Conservation (phyloP, 306 rosid genomes). For the Castanopsis chinensis region DNA sequence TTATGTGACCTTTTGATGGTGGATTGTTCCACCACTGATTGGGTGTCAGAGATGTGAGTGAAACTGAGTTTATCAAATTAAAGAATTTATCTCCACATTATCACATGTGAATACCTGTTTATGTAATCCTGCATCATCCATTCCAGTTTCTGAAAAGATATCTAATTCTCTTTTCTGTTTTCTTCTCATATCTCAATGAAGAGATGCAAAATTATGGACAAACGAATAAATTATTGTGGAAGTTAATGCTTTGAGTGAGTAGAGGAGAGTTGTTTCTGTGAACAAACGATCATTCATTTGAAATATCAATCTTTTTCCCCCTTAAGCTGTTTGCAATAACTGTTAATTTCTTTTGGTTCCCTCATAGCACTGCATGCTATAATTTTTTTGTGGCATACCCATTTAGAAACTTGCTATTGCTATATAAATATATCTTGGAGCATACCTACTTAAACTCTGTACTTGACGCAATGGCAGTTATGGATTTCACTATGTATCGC, state of each 20-base stretch:
- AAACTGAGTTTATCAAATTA: too few relatives aligned
- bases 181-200: too few relatives aligned
- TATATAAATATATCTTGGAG: neutral
- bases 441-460: constrained; percentile 15
- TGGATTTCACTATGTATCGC: constrained; percentile 68
- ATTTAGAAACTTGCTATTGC: neutral
- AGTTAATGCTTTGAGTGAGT: neutral
- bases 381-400: neutral
- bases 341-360: neutral
- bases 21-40: too few relatives aligned
- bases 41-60: too few relatives aligned
- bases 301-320: neutral
- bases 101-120: too few relatives aligned
- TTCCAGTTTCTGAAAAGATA: too few relatives aligned
- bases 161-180: too few relatives aligned
- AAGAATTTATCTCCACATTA: too few relatives aligned
- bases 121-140: too few relatives aligned
- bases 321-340: neutral
- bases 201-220: too few relatives aligned
- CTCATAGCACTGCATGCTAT: neutral
- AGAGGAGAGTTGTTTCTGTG: neutral
- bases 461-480: constrained; percentile 45
- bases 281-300: neutral
- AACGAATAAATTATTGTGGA: too few relatives aligned
- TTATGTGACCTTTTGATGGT: neutral